Evolutionary conservation across 2,329 filamentous ascomycete genomes (phyloP).

Genomic region (Domatiomyces globalis): DNA sequence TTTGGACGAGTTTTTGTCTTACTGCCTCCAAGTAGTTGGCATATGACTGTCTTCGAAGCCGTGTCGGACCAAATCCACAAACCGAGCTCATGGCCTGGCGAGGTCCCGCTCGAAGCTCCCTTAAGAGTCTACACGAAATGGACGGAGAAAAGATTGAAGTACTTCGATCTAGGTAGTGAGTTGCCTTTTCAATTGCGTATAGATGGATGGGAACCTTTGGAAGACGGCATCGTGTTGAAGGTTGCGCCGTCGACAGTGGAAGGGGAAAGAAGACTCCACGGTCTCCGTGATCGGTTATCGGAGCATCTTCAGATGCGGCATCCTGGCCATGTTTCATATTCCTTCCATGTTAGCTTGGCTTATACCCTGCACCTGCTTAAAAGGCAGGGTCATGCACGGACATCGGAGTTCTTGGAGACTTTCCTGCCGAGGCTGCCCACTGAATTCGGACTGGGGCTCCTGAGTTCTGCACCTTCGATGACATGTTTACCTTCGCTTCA

Average conservation of each 20-base stretch:
- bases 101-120: not conserved
- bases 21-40: conserved; percentile 4
- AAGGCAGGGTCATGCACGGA: not conserved
- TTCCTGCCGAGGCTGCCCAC: not conserved
- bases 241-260: not conserved
- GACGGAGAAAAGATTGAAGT: not conserved
- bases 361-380: conserved; percentile 1
- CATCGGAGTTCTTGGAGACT: not conserved
- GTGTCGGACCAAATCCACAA: conserved; percentile 5
- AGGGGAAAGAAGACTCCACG: conserved; percentile 1
- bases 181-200: conserved; percentile 1
- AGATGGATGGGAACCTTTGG: conserved; percentile 1
- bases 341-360: conserved; percentile 4
- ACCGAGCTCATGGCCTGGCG: conserved; percentile 1
- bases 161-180: conserved; percentile 1
- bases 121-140: not conserved
- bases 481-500: not conserved
- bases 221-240: conserved; percentile 4
- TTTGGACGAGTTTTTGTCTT: conserved; percentile 1
- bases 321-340: conserved; percentile 3
- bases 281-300: conserved; percentile 2
- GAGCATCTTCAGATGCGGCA: conserved; percentile 1
- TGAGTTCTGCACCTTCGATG: not conserved
- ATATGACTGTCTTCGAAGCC: conserved; percentile 7
- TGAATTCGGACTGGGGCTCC: not conserved